Evolutionary conservation across 352 stramenopile species (phyloP).

Genomic region (Plasmopara viticola): DNA sequence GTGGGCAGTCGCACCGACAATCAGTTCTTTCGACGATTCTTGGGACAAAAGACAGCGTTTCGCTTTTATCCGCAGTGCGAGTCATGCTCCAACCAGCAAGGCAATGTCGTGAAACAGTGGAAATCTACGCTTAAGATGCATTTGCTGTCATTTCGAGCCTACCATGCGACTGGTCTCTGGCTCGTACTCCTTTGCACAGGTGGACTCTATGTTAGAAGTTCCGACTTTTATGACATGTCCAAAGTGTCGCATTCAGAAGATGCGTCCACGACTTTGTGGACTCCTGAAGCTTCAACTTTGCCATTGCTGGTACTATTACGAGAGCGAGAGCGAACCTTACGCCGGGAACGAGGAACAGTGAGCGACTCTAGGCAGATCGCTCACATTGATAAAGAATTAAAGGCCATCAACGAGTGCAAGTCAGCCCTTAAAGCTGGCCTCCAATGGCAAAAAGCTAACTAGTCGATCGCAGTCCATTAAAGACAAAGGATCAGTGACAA

Average conservation of each 20-base stretch:
- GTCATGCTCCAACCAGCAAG: slow-evolving; percentile 75
- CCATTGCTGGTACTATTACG: slow-evolving; percentile 44
- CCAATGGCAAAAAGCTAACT: slow-evolving; percentile 31
- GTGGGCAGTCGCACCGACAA: slow-evolving; percentile 55
- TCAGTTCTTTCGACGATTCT: slow-evolving; percentile 30
- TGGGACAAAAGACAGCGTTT: slow-evolving; percentile 48
- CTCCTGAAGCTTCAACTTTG: slow-evolving; percentile 35
- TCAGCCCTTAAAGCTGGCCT: slow-evolving; percentile 50
- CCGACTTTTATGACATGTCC: slow-evolving; percentile 60
- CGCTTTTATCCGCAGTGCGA: slow-evolving; percentile 84
- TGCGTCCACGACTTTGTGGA: slow-evolving; percentile 9
- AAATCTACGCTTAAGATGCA: slow-evolving; percentile 65
- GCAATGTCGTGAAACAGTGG: slow-evolving; percentile 51
- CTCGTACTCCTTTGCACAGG: slow-evolving; percentile 75
- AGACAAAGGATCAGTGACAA: too few species aligned
- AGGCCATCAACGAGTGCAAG: slow-evolving; percentile 51
- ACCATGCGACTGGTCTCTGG: slow-evolving; percentile 76
- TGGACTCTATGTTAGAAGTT: slow-evolving; percentile 62
- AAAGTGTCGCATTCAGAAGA: slow-evolving; percentile 26
- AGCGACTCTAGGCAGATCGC: slow-evolving; percentile 17
- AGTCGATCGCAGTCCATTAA: too few species aligned
- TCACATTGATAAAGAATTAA: slow-evolving; percentile 47
- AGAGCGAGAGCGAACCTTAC: slow-evolving; percentile 47
- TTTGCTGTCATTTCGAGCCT: slow-evolving; percentile 49
- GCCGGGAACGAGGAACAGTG: slow-evolving; percentile 27